These are phyloP conservation scores for Aspergillus sp. DNA, from an alignment of 2,329 filamentous ascomycete species.

Conservation along the genomic window DNA sequence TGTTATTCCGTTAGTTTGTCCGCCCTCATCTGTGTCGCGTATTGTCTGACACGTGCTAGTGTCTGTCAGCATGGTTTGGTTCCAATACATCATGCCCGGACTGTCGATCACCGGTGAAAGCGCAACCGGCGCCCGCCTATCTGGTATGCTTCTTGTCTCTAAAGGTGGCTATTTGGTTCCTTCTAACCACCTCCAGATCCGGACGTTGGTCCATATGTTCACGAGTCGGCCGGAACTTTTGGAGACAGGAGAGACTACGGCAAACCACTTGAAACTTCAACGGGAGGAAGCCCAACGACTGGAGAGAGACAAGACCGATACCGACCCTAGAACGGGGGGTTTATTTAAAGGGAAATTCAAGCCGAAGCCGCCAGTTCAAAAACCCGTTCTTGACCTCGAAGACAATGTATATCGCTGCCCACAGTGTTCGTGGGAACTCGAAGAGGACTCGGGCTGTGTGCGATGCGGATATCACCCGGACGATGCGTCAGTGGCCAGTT, in stretches of 20 bases:
- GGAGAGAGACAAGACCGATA: conserved; percentile 50
- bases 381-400: conserved; percentile 45
- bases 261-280: conserved; percentile 50
- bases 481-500: conserved; percentile 28
- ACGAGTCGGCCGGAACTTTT: conserved; percentile 51
- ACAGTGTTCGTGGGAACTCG: conserved; percentile 53
- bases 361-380: conserved; percentile 17
- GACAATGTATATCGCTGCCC: conserved; percentile 57
- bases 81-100: conserved; percentile 59
- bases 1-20: conserved; percentile 52
- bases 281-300: conserved; percentile 52
- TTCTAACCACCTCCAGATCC: conserved; percentile 38
- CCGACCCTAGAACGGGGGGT: conserved; percentile 42
- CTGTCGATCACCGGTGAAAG: conserved; percentile 51
- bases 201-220: conserved; percentile 56
- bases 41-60: conserved; percentile 34
- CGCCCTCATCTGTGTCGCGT: neutral
- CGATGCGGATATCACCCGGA: conserved; percentile 48
- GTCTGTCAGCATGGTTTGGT: conserved; percentile 48
- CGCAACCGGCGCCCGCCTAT: conserved; percentile 56
- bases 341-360: conserved; percentile 56
- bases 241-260: conserved; percentile 53
- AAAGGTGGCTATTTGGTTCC: conserved; percentile 1
- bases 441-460: conserved; percentile 46
- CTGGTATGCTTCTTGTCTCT: conserved; percentile 36